These are phyloP conservation scores for Syzygium aromaticum DNA, from an alignment of 345 rosid species.

Conservation along the genomic window DNA sequence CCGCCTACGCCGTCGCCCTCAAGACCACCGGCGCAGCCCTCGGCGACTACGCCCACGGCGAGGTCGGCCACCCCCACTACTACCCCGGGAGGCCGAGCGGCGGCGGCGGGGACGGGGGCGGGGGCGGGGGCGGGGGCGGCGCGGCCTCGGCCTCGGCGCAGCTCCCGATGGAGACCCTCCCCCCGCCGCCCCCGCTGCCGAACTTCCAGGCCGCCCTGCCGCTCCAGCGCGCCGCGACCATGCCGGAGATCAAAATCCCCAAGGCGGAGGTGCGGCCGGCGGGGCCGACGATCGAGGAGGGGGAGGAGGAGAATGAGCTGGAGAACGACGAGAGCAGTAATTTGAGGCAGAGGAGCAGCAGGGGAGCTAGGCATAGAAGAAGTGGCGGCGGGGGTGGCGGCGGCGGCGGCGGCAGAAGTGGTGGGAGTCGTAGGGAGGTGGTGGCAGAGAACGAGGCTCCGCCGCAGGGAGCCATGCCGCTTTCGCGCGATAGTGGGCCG, in stretches of 20 bases:
- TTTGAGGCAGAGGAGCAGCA: conserved; percentile 51
- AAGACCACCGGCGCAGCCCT: conserved; percentile 95
- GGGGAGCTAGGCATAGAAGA: neutral
- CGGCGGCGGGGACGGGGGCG: neutral
- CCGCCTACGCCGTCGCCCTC: conserved; percentile 63
- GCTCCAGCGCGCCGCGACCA: conserved; percentile 60
- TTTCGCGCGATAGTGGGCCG: conserved; percentile 11
- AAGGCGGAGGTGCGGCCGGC: conserved; percentile 27
- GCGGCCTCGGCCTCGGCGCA: neutral
- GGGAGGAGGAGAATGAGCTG: conserved; percentile 32
- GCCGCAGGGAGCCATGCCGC: neutral
- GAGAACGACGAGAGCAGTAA: conserved; percentile 30
- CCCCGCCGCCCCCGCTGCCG: conserved; percentile 48
- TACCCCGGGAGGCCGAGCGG: neutral
- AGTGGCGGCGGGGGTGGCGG: neutral
- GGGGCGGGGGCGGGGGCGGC: neutral
- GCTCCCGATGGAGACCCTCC: conserved; percentile 7
- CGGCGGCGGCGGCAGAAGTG: neutral
- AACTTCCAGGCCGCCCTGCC: neutral
- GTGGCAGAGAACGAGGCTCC: neutral
- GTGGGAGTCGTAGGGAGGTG: conserved; percentile 24
- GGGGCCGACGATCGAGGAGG: conserved; percentile 46
- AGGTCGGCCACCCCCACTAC: conserved; percentile 29
- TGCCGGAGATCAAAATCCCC: conserved; percentile 75
- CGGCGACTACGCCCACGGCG: conserved; percentile 74